These are phyloP conservation scores for Calonectria leucothoes DNA, from an alignment of 2,329 filamentous ascomycete species.

Conservation along the genomic window DNA sequence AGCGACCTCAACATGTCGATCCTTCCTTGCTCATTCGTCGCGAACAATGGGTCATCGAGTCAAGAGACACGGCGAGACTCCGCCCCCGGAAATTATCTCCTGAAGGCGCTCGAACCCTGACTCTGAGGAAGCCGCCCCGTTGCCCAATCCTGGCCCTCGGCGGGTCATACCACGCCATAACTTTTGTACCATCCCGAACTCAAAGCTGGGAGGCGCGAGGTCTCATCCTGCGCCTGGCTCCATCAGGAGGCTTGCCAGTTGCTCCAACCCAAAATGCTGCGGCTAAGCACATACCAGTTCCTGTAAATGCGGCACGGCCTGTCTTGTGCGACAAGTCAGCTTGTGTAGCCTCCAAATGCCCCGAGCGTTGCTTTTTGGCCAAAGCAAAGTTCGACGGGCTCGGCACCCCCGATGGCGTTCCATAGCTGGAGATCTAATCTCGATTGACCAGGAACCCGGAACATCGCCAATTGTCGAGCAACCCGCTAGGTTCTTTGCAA, in stretches of 20 bases:
- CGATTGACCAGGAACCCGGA: conserved; percentile 6
- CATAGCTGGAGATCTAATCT: conserved; percentile 14
- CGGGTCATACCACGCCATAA: neutral
- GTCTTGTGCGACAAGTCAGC: neutral
- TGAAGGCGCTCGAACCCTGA: neutral
- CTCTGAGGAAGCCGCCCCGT: conserved; percentile 8
- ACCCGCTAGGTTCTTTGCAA: neutral
- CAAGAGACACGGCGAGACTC: neutral
- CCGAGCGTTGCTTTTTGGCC: conserved; percentile 14
- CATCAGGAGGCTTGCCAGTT: neutral
- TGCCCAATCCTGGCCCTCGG: neutral
- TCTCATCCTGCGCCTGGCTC: neutral
- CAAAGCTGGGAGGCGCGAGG: neutral
- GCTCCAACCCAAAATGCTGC: neutral
- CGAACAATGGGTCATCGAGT: neutral
- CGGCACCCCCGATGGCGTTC: conserved; percentile 18
- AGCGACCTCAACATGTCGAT: neutral
- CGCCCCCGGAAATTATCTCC: neutral
- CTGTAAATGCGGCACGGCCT: neutral
- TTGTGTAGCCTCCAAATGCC: neutral
- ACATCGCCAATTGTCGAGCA: neutral
- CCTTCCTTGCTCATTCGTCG: neutral
- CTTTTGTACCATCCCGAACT: conserved; percentile 6
- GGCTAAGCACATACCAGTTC: neutral
- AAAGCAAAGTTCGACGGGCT: neutral